Percentiles rank a stretch among this genome's conserved stretches.
Evolutionary conservation across 129 eudicot species (phyloP).

Genomic region (carrot (Daucus carota)): DH1_v3.0 NC_030383.2:3527501-3528000

Average conservation of each 20-base stretch:
- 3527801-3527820: background rate
- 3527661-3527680: background rate
- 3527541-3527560: background rate
- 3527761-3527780: background rate
- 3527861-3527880: slow-evolving; percentile 94
- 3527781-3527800: background rate
- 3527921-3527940: slow-evolving; percentile 70
- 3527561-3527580: background rate
- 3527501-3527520: background rate
- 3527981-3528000: slow-evolving; percentile 99
- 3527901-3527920: slow-evolving; percentile 60
- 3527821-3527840: slow-evolving; percentile 9
- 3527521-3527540: background rate
- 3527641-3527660: background rate
- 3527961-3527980: slow-evolving; percentile 91
- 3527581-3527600: background rate
- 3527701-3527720: background rate
- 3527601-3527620: background rate
- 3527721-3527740: background rate
- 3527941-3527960: slow-evolving; percentile 92
- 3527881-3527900: slow-evolving; percentile 71
- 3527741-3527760: background rate
- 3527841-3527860: slow-evolving; percentile 87
- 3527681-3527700: background rate
- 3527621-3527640: background rate